Percentiles rank a stretch among this genome's conserved stretches.
These are phyloP conservation scores for Lactarius tabidus DNA, from an alignment of 768 basidiomycete genomes.

Conservation along the genomic window DNA sequence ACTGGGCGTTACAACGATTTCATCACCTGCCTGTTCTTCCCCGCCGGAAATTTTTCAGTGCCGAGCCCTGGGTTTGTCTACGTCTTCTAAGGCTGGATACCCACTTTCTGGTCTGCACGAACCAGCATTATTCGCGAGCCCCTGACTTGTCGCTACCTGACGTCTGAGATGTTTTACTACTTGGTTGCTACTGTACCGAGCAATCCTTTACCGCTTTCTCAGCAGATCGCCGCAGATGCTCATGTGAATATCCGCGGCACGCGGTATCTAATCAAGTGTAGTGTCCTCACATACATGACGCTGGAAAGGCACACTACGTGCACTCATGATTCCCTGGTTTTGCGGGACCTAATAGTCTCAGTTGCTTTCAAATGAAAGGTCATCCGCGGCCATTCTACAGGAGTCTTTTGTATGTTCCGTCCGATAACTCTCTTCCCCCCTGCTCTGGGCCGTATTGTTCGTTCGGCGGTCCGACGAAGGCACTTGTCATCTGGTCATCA, in stretches of 20 bases:
- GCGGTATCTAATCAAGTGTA: too few relatives aligned
- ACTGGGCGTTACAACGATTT: background rate
- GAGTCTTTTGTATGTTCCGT: background rate
- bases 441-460: background rate
- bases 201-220: background rate
- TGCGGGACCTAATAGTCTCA: background rate
- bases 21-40: background rate
- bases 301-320: background rate
- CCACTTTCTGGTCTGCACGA: background rate
- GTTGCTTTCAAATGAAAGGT: background rate
- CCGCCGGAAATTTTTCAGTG: background rate
- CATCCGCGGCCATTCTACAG: background rate
- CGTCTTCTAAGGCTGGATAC: background rate
- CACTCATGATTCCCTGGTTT: background rate
- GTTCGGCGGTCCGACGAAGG: background rate
- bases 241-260: background rate
- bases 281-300: background rate
- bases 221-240: background rate
- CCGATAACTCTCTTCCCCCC: background rate
- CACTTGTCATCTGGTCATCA: background rate
- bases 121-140: background rate
- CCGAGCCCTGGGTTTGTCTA: background rate
- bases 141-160: background rate
- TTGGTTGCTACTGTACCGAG: background rate
- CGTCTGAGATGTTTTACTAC: background rate